These are phyloP conservation scores for Gryganskiella cystojenkinii DNA, from an alignment of 192 early-diverging fungal genomes.

Conservation along the genomic window DNA sequence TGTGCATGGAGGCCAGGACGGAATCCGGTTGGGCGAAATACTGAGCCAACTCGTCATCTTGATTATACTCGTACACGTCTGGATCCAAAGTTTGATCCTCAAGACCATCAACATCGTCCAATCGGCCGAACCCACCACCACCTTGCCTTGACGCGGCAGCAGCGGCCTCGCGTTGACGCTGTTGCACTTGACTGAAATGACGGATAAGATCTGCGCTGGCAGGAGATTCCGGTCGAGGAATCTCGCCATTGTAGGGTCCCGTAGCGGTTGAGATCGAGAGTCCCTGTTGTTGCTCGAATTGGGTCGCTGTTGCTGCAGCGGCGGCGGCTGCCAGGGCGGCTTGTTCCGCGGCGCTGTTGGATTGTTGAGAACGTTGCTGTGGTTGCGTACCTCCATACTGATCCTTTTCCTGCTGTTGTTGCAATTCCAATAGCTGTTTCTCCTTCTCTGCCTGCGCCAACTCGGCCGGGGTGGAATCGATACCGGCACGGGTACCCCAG, in stretches of 20 bases:
- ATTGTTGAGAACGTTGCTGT: neutral
- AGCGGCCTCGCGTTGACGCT: conserved; percentile 25
- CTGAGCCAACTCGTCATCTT: conserved; percentile 45
- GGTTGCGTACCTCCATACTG: conserved; percentile 15
- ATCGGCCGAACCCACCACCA: neutral
- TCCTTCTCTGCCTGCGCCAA: conserved; percentile 48
- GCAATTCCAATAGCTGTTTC: conserved; percentile 5
- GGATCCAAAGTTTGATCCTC: conserved; percentile 14
- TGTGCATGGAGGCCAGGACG: conserved; percentile 13
- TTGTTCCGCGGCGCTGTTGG: conserved; percentile 18
- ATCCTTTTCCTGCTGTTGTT: conserved; percentile 11
- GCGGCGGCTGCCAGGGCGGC: conserved; percentile 30
- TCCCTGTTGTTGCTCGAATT: conserved; percentile 24
- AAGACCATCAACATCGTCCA: neutral
- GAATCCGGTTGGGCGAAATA: conserved; percentile 49
- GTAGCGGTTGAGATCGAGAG: neutral
- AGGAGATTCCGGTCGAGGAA: conserved; percentile 21
- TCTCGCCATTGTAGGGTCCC: conserved; percentile 7
- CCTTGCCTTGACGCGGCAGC: neutral
- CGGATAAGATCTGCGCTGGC: conserved; percentile 45
- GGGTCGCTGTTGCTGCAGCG: conserved; percentile 25
- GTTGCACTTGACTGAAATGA: conserved; percentile 47
- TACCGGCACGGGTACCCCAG: conserved; percentile 76
- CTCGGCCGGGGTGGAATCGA: conserved; percentile 54
- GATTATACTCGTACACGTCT: conserved; percentile 49